Evolutionary conservation across 345 rosid genomes (phyloP), one percentile per base, ranked within the genome.

Genomic region (Iberis pinnata): DNA sequence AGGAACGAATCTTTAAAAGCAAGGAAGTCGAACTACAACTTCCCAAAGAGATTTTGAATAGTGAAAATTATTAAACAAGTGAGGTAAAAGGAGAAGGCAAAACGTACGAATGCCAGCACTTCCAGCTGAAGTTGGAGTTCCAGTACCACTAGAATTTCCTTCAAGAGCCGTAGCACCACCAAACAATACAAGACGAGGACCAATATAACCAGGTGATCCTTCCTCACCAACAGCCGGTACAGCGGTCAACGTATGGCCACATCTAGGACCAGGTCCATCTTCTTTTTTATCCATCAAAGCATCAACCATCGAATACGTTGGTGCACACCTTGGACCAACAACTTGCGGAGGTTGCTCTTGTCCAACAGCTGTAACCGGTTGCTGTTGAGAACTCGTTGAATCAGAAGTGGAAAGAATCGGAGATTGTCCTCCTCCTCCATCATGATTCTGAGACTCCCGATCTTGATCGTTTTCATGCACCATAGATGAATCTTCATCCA

Each of bases 221-320:
- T 88, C 96, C 63, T 88, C 96, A 29, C 96, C 98, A 1, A 92
- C 95, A 0, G 96, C 88, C 12, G 88, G 89, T 18, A 92, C 98
- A 1, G 95, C 80, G 22, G 98, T 92, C 66, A 92, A 63, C 11
- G 98, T 85, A 61, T 92, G 98, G 16, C 98, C 98, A 35, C 98
- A 92, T 71, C 98, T 72, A 9, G 95, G 98, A 10, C 98, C 98
- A 1, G 98, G 95, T 6, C 97, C 93, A 44, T 92, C 98, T 48
- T 88, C 97, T 70, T 83, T 79, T 74, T 88, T 86, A 73, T 92
- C 98, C 17, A 85, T 42, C 43, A 77, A 61, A 24, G 88, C 90
- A 70, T 83, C 80, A 65, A 88, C 95, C 41, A 77, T 80, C 53
- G 94, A 76, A 55, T 85, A 88, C 52, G 77, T 71, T 11, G 98